Conservation (phyloP, 129 eudicot genomes). For the Centrapalus pauciflorus region DNA sequence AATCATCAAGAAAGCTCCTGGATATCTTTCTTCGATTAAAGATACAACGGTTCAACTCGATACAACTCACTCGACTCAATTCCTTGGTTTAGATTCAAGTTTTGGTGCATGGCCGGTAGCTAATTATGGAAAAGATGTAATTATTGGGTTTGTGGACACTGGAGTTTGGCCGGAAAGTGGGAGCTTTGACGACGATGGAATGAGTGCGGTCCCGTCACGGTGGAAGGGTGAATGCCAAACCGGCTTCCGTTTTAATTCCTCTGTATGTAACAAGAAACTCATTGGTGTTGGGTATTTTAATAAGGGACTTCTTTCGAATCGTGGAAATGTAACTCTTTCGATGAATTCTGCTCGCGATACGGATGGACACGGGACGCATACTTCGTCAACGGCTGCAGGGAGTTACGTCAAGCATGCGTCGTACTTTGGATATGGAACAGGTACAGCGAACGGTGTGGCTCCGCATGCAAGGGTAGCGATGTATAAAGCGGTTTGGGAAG, state of each 20-base stretch:
- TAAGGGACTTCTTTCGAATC: slow-evolving; percentile 49
- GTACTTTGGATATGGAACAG: slow-evolving; percentile 64
- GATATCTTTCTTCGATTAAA: slow-evolving; percentile 44
- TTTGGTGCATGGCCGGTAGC: slow-evolving; percentile 63
- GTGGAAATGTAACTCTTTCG: slow-evolving; percentile 40
- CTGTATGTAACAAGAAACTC: slow-evolving; percentile 69
- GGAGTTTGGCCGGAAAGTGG: slow-evolving; percentile 83
- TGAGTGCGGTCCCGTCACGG: slow-evolving; percentile 47
- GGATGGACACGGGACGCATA: slow-evolving; percentile 80
- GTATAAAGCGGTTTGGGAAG: slow-evolving; percentile 73
- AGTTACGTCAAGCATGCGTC: slow-evolving; percentile 41
- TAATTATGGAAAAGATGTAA: slow-evolving; percentile 49
- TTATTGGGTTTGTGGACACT: slow-evolving; percentile 70
- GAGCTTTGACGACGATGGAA: slow-evolving; percentile 56
- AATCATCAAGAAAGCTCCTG: slow-evolving; percentile 38
- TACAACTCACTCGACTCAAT: slow-evolving; percentile 63
- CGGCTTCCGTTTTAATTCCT: slow-evolving; percentile 53
- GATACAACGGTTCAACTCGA: slow-evolving; percentile 41
- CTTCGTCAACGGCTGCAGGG: slow-evolving; percentile 84
- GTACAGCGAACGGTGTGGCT: slow-evolving; percentile 62
- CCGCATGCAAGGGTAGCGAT: slow-evolving; percentile 64
- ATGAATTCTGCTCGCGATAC: slow-evolving; percentile 73
- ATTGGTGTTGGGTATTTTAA: slow-evolving; percentile 75
- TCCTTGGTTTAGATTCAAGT: slow-evolving; percentile 53
- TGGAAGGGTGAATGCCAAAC: slow-evolving; percentile 75